Evolutionary conservation across 2,329 filamentous ascomycete genomes (phyloP), one percentile per base, ranked within the genome.

Genomic region (Phialophora expanda): DNA sequence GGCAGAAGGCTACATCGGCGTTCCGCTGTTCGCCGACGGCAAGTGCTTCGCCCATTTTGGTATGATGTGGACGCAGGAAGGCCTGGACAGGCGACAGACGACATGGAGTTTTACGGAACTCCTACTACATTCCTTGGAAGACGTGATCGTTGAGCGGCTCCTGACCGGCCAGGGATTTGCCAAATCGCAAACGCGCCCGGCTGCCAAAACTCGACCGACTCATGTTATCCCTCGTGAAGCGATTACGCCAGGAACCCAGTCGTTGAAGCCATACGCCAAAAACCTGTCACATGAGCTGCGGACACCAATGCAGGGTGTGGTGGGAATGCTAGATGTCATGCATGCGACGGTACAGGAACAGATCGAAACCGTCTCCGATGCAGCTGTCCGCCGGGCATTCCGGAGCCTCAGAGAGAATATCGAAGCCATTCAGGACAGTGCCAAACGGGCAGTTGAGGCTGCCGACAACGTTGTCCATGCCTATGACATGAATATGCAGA

Each of bases 321-420:
- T 91, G 14, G 89, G 89, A 6, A 91, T 91, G 89, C 78, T 91
- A 51, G 89, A 91, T 77, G 87, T 91, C 66, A 91, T 91, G 87
- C 87, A 90, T 76, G 87, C 88, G 2, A 90, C 87, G 2, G 87
- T 91, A 2, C 83, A 89, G 65, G 89, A 91, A 73, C 86, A 87
- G 20, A 83, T 87, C 7, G 83, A 86, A 67, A 82, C 80, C 44
- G 82, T 85, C 66, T 76, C 78, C 9, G 83, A 85, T 66, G 73
- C 82, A 5, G 79, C 79, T 58, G 78, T 85, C 4, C 81, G 83
- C 32, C 77, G 80, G 65, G 81, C 90, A 51, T 87, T 91, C 69
- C 82, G 86, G 65, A 82, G 83, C 26, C 79, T 91, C 60, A 89
- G 87, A 74, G 85, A 86, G 66, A 89, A 89, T 70, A 91, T 91